Evolutionary conservation across 495 filamentous ascomycete genomes (phyloP).

Genomic region (Chaetomium tenue): DNA sequence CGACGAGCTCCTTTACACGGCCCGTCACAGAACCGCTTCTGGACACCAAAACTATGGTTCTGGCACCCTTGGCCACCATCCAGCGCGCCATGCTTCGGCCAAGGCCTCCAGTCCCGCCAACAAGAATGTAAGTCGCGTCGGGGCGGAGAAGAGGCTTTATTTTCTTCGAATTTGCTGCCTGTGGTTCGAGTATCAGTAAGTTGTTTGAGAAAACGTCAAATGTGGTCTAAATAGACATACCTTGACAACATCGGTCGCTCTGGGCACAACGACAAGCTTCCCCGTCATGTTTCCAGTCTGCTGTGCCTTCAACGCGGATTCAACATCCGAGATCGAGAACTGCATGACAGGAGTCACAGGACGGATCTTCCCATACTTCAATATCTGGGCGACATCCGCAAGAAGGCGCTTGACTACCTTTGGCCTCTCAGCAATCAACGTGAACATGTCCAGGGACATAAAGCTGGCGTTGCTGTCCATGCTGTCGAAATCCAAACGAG

Average conservation of each 20-base stretch:
- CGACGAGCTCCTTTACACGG: slow-evolving; percentile 46
- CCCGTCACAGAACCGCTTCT: slow-evolving; percentile 49
- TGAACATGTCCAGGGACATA: slow-evolving; percentile 49
- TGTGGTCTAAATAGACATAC: slow-evolving; percentile 5
- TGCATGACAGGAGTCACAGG: slow-evolving; percentile 44
- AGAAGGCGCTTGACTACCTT: slow-evolving; percentile 42
- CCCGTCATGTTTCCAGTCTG: slow-evolving; percentile 56
- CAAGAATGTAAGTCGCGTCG: slow-evolving; percentile 57
- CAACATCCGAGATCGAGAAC: slow-evolving; percentile 53
- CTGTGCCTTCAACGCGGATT: slow-evolving; percentile 56
- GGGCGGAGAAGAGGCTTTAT: slow-evolving; percentile 39
- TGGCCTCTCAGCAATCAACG: slow-evolving; percentile 42
- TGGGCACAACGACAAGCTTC: slow-evolving; percentile 55
- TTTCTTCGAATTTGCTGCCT: slow-evolving; percentile 36
- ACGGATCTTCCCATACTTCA: slow-evolving; percentile 42
- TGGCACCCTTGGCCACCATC: slow-evolving; percentile 60
- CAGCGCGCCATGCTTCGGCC: slow-evolving; percentile 58
- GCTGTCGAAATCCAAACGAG: slow-evolving; percentile 42
- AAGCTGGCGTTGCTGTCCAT: slow-evolving; percentile 49
- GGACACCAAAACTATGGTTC: slow-evolving; percentile 57
- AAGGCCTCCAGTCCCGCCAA: slow-evolving; percentile 65
- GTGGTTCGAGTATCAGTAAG: neutral
- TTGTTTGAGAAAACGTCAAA: neutral
- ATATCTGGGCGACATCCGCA: slow-evolving; percentile 41
- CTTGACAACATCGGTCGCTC: slow-evolving; percentile 43